A percentile compares a stretch with the other conserved stretches of the same genome.
Conservation (phyloP, 495 filamentous ascomycete genomes). For the Glarea lozoyensis region DNA sequence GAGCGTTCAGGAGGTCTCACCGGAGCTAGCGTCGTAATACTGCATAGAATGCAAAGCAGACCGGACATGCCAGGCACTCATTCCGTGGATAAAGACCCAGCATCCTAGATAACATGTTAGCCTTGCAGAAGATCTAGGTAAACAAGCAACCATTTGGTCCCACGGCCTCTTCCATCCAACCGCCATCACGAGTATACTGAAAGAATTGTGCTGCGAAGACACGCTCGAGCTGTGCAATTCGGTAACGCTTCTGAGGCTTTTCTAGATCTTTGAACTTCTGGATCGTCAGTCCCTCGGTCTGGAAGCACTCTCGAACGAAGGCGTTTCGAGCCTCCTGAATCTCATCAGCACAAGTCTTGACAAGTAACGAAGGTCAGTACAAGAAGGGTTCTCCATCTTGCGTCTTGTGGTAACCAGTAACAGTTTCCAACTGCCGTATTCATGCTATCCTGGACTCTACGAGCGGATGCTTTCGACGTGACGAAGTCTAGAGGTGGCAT, state of each 20-base stretch:
- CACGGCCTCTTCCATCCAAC: not conserved
- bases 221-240: not conserved
- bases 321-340: not conserved
- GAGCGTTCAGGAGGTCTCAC: too few species aligned
- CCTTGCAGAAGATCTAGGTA: too few species aligned
- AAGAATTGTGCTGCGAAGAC: not conserved
- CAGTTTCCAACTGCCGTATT: not conserved
- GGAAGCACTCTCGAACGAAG: not conserved
- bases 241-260: not conserved
- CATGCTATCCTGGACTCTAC: not conserved
- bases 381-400: not conserved
- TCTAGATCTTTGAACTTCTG: not conserved
- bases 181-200: not conserved
- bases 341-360: not conserved
- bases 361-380: not conserved
- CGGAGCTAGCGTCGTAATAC: too few species aligned
- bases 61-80: not conserved
- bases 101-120: too few species aligned
- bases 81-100: not conserved
- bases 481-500: too few species aligned
- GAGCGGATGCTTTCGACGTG: not conserved
- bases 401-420: not conserved
- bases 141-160: not conserved
- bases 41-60: not conserved
- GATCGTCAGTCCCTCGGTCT: not conserved